phyloP scores from a whole-genome alignment of 2,329 filamentous ascomycete genomes.

The Pseudogymnoascus sp. region DNA sequence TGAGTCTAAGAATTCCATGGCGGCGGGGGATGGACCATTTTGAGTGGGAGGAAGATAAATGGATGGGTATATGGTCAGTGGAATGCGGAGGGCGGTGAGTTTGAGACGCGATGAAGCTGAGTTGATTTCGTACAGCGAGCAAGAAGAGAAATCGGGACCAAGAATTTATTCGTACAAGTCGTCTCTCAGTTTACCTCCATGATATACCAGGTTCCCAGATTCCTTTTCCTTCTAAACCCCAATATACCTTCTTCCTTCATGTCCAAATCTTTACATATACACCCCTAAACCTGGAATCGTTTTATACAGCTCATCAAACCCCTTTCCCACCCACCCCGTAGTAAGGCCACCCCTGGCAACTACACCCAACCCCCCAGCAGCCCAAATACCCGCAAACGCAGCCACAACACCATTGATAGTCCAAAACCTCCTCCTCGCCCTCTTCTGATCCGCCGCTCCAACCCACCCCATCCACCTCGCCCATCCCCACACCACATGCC shows the following conservation, averaged over 20 bases:
- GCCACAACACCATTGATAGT: conserved; percentile 58
- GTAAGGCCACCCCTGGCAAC: conserved; percentile 64
- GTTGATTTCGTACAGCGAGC: neutral
- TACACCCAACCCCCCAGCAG: conserved; percentile 70
- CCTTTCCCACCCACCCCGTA: conserved; percentile 69
- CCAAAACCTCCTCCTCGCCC: conserved; percentile 60
- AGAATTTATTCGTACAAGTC: neutral
- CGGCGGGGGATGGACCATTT: neutral
- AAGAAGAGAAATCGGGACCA: neutral
- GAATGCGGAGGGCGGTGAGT: neutral
- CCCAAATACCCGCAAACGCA: conserved; percentile 60
- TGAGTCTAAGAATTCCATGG: neutral
- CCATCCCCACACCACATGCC: conserved; percentile 77
- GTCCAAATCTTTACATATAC: conserved; percentile 34
- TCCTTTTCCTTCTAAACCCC: neutral
- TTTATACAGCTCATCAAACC: conserved; percentile 69
- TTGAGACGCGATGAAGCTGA: neutral
- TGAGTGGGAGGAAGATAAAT: neutral
- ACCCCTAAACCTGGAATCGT: conserved; percentile 48
- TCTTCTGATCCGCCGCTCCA: conserved; percentile 40
- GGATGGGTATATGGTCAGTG: neutral
- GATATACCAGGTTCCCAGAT: neutral
- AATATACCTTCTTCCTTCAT: neutral
- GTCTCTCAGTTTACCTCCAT: neutral
- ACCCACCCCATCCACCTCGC: conserved; percentile 68